These are phyloP conservation scores for Fraxinus pennsylvanica DNA, from an alignment of 257 asterid genomes.

Conservation along the genomic window DNA sequence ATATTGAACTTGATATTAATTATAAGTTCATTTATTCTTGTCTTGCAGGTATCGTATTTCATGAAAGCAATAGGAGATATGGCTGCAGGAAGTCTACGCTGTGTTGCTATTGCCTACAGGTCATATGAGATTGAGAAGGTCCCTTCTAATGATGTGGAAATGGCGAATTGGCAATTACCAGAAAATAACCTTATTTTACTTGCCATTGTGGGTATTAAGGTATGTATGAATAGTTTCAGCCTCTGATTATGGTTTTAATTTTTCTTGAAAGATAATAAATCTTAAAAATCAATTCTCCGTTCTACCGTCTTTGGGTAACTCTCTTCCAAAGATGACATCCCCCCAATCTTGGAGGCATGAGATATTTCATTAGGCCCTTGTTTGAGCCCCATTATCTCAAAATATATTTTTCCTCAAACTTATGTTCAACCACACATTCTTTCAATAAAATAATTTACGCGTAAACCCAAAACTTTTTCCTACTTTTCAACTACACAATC, in stretches of 20 bases:
- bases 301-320: neutral
- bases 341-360: neutral
- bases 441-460: too few relatives aligned
- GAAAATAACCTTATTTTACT: conserved; percentile 78
- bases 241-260: neutral
- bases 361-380: neutral
- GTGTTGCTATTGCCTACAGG: conserved; percentile 91
- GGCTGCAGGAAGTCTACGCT: conserved; percentile 84
- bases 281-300: too few relatives aligned
- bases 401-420: too few relatives aligned
- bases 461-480: too few relatives aligned
- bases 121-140: conserved; percentile 49
- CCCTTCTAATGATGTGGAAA: conserved; percentile 67
- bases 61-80: conserved; percentile 72
- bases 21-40: conserved; percentile 21
- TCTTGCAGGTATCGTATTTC: conserved; percentile 50
- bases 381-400: too few relatives aligned
- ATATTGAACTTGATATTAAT: conserved; percentile 11
- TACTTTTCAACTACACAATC: too few relatives aligned
- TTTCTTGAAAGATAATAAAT: neutral
- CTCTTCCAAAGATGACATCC: neutral
- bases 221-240: conserved; percentile 20
- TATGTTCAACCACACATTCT: too few relatives aligned
- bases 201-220: conserved; percentile 95
- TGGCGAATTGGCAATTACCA: conserved; percentile 77